phyloP scores from a whole-genome alignment of 305 asterid genomes.

The Nicotiana rustica region DNA sequence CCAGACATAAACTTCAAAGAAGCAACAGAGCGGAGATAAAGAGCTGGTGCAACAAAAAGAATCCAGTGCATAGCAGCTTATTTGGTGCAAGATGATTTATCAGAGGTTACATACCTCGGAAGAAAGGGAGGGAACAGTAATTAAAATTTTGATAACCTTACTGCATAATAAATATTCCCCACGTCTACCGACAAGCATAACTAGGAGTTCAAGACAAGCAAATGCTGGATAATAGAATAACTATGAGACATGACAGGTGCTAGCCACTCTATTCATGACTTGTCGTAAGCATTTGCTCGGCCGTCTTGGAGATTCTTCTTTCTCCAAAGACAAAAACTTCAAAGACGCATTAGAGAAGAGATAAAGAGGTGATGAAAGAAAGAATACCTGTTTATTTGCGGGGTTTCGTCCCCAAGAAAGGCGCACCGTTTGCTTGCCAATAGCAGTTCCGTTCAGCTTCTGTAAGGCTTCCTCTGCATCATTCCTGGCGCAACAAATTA shows the following conservation, averaged over 20 bases:
- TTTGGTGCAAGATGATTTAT: not conserved
- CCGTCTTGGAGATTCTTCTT: not conserved
- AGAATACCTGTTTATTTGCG: constrained; percentile 77
- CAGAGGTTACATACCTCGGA: not conserved
- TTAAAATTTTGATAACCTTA: not conserved
- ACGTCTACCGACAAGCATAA: not conserved
- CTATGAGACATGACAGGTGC: not conserved
- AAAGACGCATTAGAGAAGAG: not conserved
- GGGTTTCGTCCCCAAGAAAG: constrained; percentile 99
- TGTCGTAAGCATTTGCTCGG: not conserved
- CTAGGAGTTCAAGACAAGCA: not conserved
- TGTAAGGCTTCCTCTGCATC: constrained; percentile 96
- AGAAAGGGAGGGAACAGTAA: not conserved
- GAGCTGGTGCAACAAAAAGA: not conserved
- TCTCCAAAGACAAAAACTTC: not conserved
- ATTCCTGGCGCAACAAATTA: constrained; percentile 51
- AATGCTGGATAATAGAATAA: constrained; percentile 25
- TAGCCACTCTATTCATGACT: not conserved
- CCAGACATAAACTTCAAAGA: not conserved
- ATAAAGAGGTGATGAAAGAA: not conserved
- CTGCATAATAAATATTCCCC: not conserved
- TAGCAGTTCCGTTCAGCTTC: constrained; percentile 75
- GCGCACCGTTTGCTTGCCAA: constrained; percentile 90
- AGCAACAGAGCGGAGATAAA: not conserved
- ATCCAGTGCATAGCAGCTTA: not conserved